Percentiles rank a stretch among this genome's conserved stretches.
Conservation (phyloP, 1,139 yeast genomes). For the Hyphopichia fennica region DNA sequence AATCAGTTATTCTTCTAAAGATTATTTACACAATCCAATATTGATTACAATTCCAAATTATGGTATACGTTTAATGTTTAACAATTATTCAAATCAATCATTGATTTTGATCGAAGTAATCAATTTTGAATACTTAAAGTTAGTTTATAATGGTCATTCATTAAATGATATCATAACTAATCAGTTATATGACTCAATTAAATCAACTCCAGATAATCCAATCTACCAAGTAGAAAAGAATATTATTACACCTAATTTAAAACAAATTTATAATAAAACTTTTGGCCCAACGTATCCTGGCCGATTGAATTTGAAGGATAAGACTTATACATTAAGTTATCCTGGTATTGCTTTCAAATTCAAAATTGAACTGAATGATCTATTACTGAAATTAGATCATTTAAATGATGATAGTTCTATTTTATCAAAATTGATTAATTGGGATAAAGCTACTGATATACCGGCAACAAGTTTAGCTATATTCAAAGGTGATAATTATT, state of each 20-base stretch:
- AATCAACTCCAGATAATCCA: neutral
- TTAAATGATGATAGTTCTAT: slow-evolving; percentile 16
- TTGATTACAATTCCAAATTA: slow-evolving; percentile 27
- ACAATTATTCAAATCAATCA: slow-evolving; percentile 35
- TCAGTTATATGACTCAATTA: neutral
- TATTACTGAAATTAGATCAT: slow-evolving; percentile 15
- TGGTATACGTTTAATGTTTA: slow-evolving; percentile 43
- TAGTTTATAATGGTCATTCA: slow-evolving; percentile 32
- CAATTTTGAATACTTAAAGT: slow-evolving; percentile 23
- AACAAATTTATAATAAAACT: slow-evolving; percentile 51
- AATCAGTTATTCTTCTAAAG: slow-evolving; percentile 25
- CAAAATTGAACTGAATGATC: slow-evolving; percentile 19
- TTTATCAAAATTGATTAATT: slow-evolving; percentile 33
- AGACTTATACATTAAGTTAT: slow-evolving; percentile 46
- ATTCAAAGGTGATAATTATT: slow-evolving; percentile 33
- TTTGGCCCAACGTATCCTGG: slow-evolving; percentile 72
- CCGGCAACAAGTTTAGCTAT: slow-evolving; percentile 37
- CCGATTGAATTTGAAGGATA: slow-evolving; percentile 15
- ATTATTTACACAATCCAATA: slow-evolving; percentile 33
- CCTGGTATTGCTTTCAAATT: slow-evolving; percentile 57
- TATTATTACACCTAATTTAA: slow-evolving; percentile 26
- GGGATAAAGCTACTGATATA: slow-evolving; percentile 31
- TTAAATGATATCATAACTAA: slow-evolving; percentile 23
- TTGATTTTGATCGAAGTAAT: slow-evolving; percentile 49
- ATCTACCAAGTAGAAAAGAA: slow-evolving; percentile 2